These are phyloP conservation scores for Coniochaeta sp. DNA, from an alignment of 2,329 filamentous ascomycete species.

Conservation along the genomic window DNA sequence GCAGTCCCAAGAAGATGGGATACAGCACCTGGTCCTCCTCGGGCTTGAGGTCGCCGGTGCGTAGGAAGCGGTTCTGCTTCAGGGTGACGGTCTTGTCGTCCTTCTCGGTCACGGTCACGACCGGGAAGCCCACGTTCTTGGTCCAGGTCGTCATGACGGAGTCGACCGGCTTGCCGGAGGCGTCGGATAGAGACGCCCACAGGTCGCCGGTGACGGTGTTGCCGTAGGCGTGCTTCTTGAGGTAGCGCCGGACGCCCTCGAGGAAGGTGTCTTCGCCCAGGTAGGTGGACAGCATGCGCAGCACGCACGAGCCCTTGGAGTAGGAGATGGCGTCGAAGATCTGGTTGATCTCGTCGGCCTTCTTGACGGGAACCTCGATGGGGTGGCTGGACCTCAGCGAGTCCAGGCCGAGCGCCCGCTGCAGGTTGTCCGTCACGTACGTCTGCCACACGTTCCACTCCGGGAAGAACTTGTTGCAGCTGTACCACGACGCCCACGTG, in stretches of 20 bases:
- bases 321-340: constrained; percentile 98
- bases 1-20: constrained; percentile 81
- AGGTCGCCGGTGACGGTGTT: constrained; percentile 90
- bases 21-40: constrained; percentile 86
- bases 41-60: constrained; percentile 86
- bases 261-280: constrained; percentile 89
- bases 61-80: constrained; percentile 91
- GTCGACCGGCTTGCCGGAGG: constrained; percentile 84
- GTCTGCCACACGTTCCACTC: constrained; percentile 98
- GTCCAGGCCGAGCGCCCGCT: constrained; percentile 80
- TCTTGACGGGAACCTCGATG: constrained; percentile 93
- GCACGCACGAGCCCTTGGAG: constrained; percentile 89
- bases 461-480: constrained; percentile 89
- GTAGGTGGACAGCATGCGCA: constrained; percentile 96
- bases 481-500: constrained; percentile 54
- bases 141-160: constrained; percentile 95
- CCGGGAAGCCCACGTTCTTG: constrained; percentile 90
- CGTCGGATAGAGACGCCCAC: constrained; percentile 80
- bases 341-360: constrained; percentile 92
- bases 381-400: constrained; percentile 91
- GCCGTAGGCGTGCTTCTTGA: constrained; percentile 94
- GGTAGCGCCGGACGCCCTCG: constrained; percentile 81
- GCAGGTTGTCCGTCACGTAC: constrained; percentile 88
- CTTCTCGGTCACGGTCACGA: constrained; percentile 77
- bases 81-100: constrained; percentile 67